phyloP scores from a whole-genome alignment of 805 yeast species.

The Wickerhamiella australiensis region DNA sequence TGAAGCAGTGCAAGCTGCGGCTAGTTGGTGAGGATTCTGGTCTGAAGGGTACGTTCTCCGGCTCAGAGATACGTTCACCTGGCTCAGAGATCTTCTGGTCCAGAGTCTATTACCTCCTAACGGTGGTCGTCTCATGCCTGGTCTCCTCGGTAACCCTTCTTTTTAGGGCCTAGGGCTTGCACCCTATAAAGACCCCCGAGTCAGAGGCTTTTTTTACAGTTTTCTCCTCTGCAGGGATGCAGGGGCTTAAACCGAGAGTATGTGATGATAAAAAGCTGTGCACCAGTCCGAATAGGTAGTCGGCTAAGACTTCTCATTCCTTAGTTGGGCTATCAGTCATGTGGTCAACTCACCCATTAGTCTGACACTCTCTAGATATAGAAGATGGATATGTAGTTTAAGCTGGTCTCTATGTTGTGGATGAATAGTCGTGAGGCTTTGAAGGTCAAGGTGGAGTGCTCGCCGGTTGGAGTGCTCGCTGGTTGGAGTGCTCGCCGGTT shows the following conservation, averaged over 20 bases:
- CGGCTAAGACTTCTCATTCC: slow-evolving; percentile 9
- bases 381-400: too few species aligned
- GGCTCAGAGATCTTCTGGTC: too few species aligned
- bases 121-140: too few species aligned
- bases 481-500: too few species aligned
- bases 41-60: too few species aligned
- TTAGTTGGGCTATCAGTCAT: slow-evolving; percentile 11
- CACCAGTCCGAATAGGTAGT: slow-evolving; percentile 13
- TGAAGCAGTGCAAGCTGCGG: neutral
- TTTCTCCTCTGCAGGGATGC: slow-evolving; percentile 11
- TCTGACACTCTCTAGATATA: slow-evolving; percentile 10
- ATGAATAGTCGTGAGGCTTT: too few species aligned
- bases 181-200: neutral
- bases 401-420: too few species aligned
- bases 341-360: slow-evolving; percentile 13
- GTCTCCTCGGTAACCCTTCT: neutral
- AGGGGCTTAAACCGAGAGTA: slow-evolving; percentile 6
- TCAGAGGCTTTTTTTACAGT: neutral
- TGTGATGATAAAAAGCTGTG: slow-evolving; percentile 12
- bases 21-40: too few species aligned
- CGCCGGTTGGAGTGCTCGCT: too few species aligned
- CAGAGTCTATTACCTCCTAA: too few species aligned
- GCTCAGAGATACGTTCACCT: too few species aligned
- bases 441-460: too few species aligned
- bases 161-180: slow-evolving; percentile 8